These are phyloP conservation scores for Fagus crenata DNA, from an alignment of 306 rosid genomes.

Conservation along the genomic window DNA sequence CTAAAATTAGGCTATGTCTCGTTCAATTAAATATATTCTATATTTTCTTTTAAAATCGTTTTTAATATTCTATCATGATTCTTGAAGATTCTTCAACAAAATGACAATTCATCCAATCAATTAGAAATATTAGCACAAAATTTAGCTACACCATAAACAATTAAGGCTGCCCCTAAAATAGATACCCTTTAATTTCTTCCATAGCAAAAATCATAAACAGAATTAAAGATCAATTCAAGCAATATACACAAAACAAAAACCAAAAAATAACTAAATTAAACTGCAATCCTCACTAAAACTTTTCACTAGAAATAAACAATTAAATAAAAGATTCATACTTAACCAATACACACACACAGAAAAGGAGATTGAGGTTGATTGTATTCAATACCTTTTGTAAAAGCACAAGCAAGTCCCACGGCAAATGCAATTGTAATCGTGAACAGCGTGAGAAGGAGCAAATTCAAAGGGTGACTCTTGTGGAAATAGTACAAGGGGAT, in stretches of 20 bases:
- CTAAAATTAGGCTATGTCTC: background rate
- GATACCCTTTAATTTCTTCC: background rate
- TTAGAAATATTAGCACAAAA: too few species aligned
- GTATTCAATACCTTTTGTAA: constrained; percentile 19
- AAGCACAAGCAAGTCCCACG: constrained; percentile 33
- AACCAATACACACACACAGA: background rate
- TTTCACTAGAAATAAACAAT: background rate
- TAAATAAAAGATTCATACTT: too few species aligned
- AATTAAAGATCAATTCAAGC: background rate
- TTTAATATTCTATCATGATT: background rate
- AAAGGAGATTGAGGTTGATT: background rate
- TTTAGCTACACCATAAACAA: too few species aligned
- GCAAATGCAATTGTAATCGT: constrained; percentile 15
- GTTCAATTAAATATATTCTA: background rate
- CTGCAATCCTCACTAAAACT: background rate
- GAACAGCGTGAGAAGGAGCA: constrained; percentile 25
- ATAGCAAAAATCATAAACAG: background rate
- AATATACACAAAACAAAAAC: background rate
- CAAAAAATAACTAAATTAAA: background rate
- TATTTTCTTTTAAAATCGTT: background rate
- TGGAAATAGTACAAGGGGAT: constrained; percentile 26
- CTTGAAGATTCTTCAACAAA: too few species aligned
- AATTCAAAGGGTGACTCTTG: constrained; percentile 33
- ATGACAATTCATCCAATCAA: too few species aligned
- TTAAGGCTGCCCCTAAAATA: background rate